A percentile compares a stretch with the other conserved stretches of the same genome.
phyloP scores from a whole-genome alignment of 23 red algal genomes.

The Gracilariopsis chorda region DNA sequence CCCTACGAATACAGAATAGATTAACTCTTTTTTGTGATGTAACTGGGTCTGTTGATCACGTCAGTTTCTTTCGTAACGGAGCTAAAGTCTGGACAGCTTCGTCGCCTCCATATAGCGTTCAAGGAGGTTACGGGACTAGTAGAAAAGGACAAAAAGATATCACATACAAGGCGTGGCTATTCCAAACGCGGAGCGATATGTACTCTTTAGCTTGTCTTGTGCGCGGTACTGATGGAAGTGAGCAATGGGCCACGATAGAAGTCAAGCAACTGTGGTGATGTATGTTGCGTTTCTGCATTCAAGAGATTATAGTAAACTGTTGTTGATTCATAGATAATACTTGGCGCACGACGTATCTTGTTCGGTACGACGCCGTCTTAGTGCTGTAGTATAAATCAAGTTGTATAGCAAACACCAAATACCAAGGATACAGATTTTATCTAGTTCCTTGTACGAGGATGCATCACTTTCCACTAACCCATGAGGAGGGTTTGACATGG shows the following conservation, averaged over 20 bases:
- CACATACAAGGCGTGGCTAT: neutral
- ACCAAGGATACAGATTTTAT: too few relatives aligned
- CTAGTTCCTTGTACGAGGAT: too few relatives aligned
- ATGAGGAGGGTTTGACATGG: too few relatives aligned
- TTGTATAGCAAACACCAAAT: too few relatives aligned
- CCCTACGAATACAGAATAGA: neutral
- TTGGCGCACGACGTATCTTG: too few relatives aligned
- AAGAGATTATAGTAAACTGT: too few relatives aligned
- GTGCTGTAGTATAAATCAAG: too few relatives aligned
- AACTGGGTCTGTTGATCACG: neutral
- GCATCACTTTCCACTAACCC: too few relatives aligned
- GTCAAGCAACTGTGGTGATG: neutral
- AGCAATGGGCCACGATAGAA: slow-evolving; percentile 16
- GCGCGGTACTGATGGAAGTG: slow-evolving; percentile 16
- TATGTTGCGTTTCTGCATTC: too few relatives aligned
- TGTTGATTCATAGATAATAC: too few relatives aligned
- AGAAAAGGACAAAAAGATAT: neutral
- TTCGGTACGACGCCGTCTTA: too few relatives aligned
- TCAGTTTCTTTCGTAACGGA: slow-evolving; percentile 22
- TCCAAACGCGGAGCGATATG: neutral
- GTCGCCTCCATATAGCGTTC: neutral
- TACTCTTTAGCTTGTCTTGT: slow-evolving; percentile 28
- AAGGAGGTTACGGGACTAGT: neutral
- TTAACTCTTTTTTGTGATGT: slow-evolving; percentile 42
- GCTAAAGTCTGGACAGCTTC: neutral